phyloP scores from a whole-genome alignment of 2,329 filamentous ascomycete species.

The Verticillium nubilum region DNA sequence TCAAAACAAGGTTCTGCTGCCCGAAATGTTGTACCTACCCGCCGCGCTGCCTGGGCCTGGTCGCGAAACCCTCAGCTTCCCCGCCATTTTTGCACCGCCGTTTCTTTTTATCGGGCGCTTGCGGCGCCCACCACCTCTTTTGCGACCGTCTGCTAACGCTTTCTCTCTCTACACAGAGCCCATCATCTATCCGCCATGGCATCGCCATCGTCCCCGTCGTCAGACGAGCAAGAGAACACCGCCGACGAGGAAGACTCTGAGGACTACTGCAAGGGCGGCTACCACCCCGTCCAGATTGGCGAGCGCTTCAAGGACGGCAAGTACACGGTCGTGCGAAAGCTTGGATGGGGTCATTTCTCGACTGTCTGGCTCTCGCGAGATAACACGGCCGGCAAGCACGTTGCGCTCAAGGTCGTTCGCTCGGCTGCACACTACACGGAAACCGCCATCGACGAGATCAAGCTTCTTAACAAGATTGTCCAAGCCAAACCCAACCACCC shows the following conservation, averaged over 20 bases:
- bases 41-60: slow-evolving; percentile 4
- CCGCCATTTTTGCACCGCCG: slow-evolving; percentile 1
- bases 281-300: slow-evolving; percentile 90
- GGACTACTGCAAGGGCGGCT: slow-evolving; percentile 98
- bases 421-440: slow-evolving; percentile 98
- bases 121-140: slow-evolving; percentile 5
- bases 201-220: slow-evolving; percentile 74
- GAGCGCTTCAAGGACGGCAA: slow-evolving; percentile 97
- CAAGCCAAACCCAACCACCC: slow-evolving; percentile 92
- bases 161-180: slow-evolving; percentile 35
- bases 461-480: slow-evolving; percentile 93
- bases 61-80: slow-evolving; percentile 8
- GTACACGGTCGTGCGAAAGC: slow-evolving; percentile 93
- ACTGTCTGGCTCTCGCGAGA: slow-evolving; percentile 85
- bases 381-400: slow-evolving; percentile 85
- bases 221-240: slow-evolving; percentile 82
- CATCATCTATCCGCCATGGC: slow-evolving; percentile 53
- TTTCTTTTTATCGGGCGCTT: slow-evolving; percentile 8
- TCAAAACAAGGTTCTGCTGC: slow-evolving; percentile 33
- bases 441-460: slow-evolving; percentile 98
- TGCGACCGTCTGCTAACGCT: slow-evolving; percentile 5
- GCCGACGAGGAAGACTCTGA: slow-evolving; percentile 98
- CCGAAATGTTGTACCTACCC: slow-evolving; percentile 2
- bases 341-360: slow-evolving; percentile 99
- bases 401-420: slow-evolving; percentile 95